Evolutionary conservation across 2,329 filamentous ascomycete genomes (phyloP).

Genomic region (Cytospora leucostoma): DNA sequence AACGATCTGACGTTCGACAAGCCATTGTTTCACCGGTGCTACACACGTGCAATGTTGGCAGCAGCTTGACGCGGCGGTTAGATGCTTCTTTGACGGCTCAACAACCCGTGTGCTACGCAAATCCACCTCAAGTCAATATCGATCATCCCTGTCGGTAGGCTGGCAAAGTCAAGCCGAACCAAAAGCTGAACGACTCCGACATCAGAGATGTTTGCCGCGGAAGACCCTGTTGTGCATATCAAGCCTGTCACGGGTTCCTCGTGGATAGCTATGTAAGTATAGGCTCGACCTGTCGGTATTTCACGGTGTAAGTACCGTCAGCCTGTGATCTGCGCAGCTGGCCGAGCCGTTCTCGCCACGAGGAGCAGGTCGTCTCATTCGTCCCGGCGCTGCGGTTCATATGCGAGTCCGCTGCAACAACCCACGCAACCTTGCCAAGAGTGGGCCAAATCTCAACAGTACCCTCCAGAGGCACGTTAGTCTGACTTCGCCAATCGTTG

Average conservation of each 20-base stretch:
- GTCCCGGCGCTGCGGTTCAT: conserved; percentile 20
- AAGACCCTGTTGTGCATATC: neutral
- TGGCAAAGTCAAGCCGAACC: neutral
- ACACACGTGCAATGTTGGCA: conserved; percentile 25
- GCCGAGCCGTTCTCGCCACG: conserved; percentile 30
- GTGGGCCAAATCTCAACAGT: conserved; percentile 23
- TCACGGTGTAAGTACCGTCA: conserved; percentile 36
- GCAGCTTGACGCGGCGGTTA: conserved; percentile 17
- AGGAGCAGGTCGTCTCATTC: conserved; percentile 11
- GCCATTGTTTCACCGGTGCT: conserved; percentile 15
- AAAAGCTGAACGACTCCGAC: neutral
- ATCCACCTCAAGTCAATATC: conserved; percentile 8
- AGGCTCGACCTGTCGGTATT: conserved; percentile 23
- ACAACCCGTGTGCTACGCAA: neutral
- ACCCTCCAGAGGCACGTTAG: conserved; percentile 12
- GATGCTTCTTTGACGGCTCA: conserved; percentile 28
- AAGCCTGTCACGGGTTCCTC: neutral
- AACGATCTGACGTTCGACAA: conserved; percentile 15
- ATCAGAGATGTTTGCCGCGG: neutral
- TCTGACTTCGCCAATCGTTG: conserved; percentile 20
- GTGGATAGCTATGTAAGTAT: neutral
- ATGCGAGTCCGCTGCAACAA: conserved; percentile 21
- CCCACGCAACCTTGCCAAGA: conserved; percentile 13
- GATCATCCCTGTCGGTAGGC: conserved; percentile 2
- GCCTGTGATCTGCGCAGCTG: conserved; percentile 32